Evolutionary conservation across 2,329 filamentous ascomycete genomes (phyloP).

Genomic region (Calonectria hawksworthii): DNA sequence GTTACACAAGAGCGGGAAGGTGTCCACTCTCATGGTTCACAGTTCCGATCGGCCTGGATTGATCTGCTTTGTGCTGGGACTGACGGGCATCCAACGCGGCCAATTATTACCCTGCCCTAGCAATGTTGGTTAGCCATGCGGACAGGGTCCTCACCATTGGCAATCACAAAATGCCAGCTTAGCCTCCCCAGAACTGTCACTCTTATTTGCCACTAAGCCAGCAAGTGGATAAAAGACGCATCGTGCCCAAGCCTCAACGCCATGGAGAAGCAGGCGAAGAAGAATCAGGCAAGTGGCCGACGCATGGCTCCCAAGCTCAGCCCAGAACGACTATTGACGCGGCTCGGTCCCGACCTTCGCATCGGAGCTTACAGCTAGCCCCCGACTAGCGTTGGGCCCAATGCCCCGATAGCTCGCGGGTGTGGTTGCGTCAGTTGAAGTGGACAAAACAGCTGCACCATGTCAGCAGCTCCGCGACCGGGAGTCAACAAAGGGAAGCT

Average conservation of each 20-base stretch:
- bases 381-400: constrained; percentile 1
- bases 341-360: not conserved
- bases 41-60: constrained; percentile 13
- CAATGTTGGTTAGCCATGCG: not conserved
- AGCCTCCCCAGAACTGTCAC: not conserved
- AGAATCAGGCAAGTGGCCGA: constrained; percentile 16
- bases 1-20: constrained; percentile 18
- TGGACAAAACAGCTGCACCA: constrained; percentile 16
- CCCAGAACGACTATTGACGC: not conserved
- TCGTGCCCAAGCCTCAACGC: not conserved
- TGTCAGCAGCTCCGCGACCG: constrained; percentile 27
- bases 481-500: constrained; percentile 14
- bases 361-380: constrained; percentile 1
- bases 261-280: not conserved
- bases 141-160: not conserved
- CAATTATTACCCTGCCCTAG: constrained; percentile 1
- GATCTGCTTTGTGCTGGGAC: constrained; percentile 7
- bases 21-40: constrained; percentile 2
- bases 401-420: not conserved
- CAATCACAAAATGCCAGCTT: not conserved
- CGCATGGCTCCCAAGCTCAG: not conserved
- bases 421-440: constrained; percentile 5
- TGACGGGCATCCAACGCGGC: not conserved
- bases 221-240: not conserved
- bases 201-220: not conserved